Percentiles rank a stretch among this genome's conserved stretches.
Conservation (phyloP, 495 filamentous ascomycete genomes). For the Xylaria curta region DNA sequence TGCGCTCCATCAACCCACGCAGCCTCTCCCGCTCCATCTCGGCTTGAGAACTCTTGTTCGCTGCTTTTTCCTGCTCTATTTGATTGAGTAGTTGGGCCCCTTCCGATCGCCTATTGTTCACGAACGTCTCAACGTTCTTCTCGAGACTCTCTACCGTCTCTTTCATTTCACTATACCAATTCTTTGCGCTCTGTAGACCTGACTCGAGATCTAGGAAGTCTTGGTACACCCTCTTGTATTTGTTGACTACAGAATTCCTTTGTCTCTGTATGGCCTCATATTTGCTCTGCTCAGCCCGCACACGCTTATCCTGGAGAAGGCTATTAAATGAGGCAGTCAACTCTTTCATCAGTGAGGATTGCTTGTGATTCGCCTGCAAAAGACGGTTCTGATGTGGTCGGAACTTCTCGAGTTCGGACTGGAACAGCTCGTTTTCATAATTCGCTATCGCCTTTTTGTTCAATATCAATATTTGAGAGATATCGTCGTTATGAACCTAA, state of each 20-base stretch:
- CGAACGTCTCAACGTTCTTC: conserved; percentile 96
- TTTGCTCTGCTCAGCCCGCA: conserved; percentile 90
- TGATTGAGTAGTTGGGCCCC: conserved; percentile 86
- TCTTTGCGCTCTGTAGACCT: conserved; percentile 82
- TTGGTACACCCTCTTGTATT: conserved; percentile 91
- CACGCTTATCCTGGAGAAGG: conserved; percentile 91
- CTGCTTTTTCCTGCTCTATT: conserved; percentile 81
- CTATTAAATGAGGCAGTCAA: conserved; percentile 86
- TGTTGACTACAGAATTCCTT: conserved; percentile 77
- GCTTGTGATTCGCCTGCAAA: conserved; percentile 91
- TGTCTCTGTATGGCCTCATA: conserved; percentile 89
- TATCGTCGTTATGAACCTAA: conserved; percentile 94
- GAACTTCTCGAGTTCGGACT: conserved; percentile 95
- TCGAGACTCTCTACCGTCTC: conserved; percentile 93
- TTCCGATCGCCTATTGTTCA: conserved; percentile 90
- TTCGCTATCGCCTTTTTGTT: conserved; percentile 94
- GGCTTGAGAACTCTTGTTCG: conserved; percentile 73
- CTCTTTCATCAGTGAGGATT: conserved; percentile 92
- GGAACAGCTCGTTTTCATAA: conserved; percentile 89
- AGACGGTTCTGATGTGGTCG: conserved; percentile 89
- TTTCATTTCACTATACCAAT: conserved; percentile 94
- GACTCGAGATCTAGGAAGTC: conserved; percentile 90
- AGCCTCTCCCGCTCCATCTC: conserved; percentile 86
- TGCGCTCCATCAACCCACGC: conserved; percentile 90
- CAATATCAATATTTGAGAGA: conserved; percentile 93